Evolutionary conservation across 164 flowering plant species (phyloP).

Genomic region (Vitis riparia): DNA sequence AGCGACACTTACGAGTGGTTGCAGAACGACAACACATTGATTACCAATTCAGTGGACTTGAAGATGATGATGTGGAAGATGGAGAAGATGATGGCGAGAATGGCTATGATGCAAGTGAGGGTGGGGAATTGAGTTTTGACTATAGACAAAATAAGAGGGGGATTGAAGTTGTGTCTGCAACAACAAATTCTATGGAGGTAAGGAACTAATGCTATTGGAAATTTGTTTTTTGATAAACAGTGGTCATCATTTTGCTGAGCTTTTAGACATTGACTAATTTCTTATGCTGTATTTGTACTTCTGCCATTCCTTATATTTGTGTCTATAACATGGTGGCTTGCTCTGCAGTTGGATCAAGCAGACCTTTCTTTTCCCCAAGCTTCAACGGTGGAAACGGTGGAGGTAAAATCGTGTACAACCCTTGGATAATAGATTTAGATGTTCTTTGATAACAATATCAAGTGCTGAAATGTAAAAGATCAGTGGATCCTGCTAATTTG

Average conservation of each 20-base stretch:
- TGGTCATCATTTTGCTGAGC: not conserved
- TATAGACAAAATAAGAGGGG: conserved; percentile 46
- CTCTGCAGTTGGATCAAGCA: conserved; percentile 66
- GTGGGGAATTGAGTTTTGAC: conserved; percentile 81
- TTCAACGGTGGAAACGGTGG: conserved; percentile 35
- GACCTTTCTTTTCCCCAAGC: conserved; percentile 40
- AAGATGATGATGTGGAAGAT: conserved; percentile 54
- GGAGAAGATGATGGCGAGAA: conserved; percentile 33
- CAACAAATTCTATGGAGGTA: conserved; percentile 80
- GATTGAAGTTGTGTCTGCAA: conserved; percentile 38
- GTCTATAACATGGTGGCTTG: not conserved
- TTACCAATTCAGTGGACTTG: conserved; percentile 80
- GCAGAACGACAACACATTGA: conserved; percentile 83
- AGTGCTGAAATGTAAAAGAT: no score
- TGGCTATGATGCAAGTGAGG: conserved; percentile 44
- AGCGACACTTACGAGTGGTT: conserved; percentile 63
- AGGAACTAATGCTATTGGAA: not conserved
- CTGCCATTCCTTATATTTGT: not conserved
- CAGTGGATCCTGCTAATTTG: no score
- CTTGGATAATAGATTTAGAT: not conserved
- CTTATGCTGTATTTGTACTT: not conserved
- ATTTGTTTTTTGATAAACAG: not conserved
- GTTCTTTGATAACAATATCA: no score
- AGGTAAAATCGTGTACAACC: conserved; percentile 37
- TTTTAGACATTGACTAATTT: not conserved